A percentile compares a stretch with the other conserved stretches of the same genome.
phyloP scores from a whole-genome alignment of 2,329 filamentous ascomycete species.

The Aspergillus sp. region DNA sequence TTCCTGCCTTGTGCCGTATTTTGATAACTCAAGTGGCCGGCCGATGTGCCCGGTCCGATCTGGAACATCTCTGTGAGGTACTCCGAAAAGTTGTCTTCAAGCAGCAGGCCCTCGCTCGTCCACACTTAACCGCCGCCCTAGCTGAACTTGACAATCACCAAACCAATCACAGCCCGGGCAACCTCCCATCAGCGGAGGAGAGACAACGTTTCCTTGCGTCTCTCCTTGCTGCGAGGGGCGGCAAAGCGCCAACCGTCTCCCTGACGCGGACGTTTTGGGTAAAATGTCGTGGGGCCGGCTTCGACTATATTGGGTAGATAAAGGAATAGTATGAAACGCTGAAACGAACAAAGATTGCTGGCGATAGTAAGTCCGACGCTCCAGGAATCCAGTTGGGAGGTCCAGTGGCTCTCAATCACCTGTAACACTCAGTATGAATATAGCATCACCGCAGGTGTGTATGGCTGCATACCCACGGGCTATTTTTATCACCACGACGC shows the following conservation, averaged over 20 bases:
- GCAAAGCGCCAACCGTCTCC: slow-evolving; percentile 34
- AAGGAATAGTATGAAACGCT: not conserved
- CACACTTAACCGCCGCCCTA: slow-evolving; percentile 36
- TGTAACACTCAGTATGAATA: too few species aligned
- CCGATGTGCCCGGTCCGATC: slow-evolving; percentile 44
- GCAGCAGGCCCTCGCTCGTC: slow-evolving; percentile 38
- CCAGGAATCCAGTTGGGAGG: too few species aligned
- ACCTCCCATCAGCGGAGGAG: slow-evolving; percentile 31
- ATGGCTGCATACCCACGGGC: too few species aligned
- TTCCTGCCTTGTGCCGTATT: slow-evolving; percentile 37
- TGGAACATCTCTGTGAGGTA: slow-evolving; percentile 41
- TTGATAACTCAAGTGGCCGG: slow-evolving; percentile 42
- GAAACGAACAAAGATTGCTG: not conserved
- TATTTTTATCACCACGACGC: not conserved
- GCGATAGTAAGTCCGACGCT: too few species aligned
- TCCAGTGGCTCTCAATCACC: too few species aligned
- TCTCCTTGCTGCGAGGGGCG: slow-evolving; percentile 37
- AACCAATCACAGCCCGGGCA: slow-evolving; percentile 18
- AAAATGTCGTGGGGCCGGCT: slow-evolving; percentile 41
- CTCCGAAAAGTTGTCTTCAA: slow-evolving; percentile 42
- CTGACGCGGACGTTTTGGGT: slow-evolving; percentile 44
- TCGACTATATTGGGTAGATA: slow-evolving; percentile 35
- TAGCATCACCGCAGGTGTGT: too few species aligned
- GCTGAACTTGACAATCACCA: slow-evolving; percentile 24
- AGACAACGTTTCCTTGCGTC: slow-evolving; percentile 41